Conservation (phyloP, 495 filamentous ascomycete species). For the Penicillium soppii region DNA sequence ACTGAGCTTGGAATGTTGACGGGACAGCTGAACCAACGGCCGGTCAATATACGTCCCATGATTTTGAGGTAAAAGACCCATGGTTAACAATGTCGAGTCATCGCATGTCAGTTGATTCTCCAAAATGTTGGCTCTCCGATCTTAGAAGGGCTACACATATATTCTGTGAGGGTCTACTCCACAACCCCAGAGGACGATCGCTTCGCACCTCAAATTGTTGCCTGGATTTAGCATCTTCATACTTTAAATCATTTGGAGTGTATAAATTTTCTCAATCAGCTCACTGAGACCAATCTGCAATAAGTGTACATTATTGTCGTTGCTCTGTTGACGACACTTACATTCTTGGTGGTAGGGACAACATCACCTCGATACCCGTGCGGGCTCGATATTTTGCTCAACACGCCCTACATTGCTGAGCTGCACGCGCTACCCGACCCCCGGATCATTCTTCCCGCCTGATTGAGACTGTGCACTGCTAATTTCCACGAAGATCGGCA, state of each 20-base stretch:
- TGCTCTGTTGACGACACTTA: slow-evolving; percentile 9
- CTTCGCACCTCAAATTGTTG: slow-evolving; percentile 3
- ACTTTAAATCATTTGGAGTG: too few relatives aligned
- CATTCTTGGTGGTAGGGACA: slow-evolving; percentile 21
- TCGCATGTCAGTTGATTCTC: not conserved
- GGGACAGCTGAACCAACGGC: slow-evolving; percentile 11
- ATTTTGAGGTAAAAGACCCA: not conserved
- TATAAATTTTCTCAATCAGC: not conserved
- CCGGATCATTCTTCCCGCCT: not conserved
- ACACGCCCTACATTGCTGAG: slow-evolving; percentile 23
- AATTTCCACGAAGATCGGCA: slow-evolving; percentile 18
- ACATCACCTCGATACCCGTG: not conserved
- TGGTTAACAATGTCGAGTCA: slow-evolving; percentile 5
- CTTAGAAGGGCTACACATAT: too few relatives aligned
- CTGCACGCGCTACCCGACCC: slow-evolving; percentile 1
- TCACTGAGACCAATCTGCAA: not conserved
- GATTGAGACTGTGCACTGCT: not conserved
- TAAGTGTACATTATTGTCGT: not conserved
- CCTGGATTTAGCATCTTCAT: not conserved
- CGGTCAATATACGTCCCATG: slow-evolving; percentile 5
- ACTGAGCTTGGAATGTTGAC: slow-evolving; percentile 13
- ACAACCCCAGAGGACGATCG: not conserved
- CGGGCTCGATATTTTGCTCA: slow-evolving; percentile 2
- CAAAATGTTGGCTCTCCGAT: too few relatives aligned
- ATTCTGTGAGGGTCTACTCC: not conserved